These are phyloP conservation scores for Rubroshorea leprosula DNA, from an alignment of 345 rosid genomes.

Conservation along the genomic window DNA sequence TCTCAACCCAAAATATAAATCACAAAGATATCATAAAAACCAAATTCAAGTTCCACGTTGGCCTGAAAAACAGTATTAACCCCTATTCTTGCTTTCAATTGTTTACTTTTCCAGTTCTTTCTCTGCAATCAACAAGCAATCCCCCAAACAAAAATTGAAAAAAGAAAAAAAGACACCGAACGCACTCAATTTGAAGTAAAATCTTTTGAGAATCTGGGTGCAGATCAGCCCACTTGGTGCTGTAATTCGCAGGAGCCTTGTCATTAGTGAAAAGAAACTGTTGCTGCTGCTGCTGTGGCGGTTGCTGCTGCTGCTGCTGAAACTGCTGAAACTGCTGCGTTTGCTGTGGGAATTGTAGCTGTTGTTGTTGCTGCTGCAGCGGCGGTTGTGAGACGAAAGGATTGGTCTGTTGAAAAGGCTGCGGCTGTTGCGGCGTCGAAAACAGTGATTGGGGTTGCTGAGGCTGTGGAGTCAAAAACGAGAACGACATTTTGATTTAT, in stretches of 20 bases:
- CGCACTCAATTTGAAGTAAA: slow-evolving; percentile 83
- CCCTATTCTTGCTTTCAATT: background rate
- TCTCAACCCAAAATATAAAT: background rate
- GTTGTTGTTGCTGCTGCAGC: no score
- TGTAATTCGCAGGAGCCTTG: slow-evolving; percentile 79
- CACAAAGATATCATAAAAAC: slow-evolving; percentile 5
- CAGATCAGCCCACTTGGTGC: slow-evolving; percentile 93
- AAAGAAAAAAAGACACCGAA: background rate
- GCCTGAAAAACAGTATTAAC: background rate
- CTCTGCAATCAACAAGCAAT: no score
- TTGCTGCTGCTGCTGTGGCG: slow-evolving; percentile 52
- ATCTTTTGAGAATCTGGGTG: slow-evolving; percentile 87
- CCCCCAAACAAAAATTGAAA: background rate
- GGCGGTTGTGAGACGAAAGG: slow-evolving; percentile 40
- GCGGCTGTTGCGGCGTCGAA: slow-evolving; percentile 34
- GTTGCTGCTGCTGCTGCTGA: slow-evolving; percentile 39
- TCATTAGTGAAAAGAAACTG: slow-evolving; percentile 75
- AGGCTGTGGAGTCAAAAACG: slow-evolving; percentile 72
- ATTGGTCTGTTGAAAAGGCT: slow-evolving; percentile 32
- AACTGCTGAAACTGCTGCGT: slow-evolving; percentile 32
- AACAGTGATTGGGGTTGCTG: no score
- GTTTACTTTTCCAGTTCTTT: no score
- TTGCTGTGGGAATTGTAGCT: slow-evolving; percentile 18
- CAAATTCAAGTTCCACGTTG: background rate
- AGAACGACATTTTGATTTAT: no score